A percentile compares a stretch with the other conserved stretches of the same genome.
Evolutionary conservation across 176 grass and related monocot genomes (phyloP).

Genomic region (Microstegium vimineum): DNA sequence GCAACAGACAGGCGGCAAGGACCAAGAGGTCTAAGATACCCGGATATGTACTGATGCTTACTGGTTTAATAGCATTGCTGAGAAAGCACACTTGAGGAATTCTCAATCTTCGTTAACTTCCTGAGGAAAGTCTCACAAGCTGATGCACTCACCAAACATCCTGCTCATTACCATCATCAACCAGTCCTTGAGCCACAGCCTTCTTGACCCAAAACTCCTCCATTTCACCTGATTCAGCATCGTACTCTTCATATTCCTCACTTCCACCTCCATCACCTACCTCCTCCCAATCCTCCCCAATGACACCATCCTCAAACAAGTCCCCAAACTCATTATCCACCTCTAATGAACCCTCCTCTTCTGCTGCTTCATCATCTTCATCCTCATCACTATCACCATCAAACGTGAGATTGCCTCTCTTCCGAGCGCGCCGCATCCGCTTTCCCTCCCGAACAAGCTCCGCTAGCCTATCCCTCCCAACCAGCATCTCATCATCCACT

Average conservation of each 20-base stretch:
- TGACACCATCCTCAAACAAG: conserved; percentile 43
- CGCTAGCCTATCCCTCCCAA: conserved; percentile 49
- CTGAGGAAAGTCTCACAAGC: background rate
- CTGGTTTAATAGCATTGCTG: background rate
- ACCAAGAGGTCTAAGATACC: background rate
- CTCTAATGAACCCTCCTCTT: conserved; percentile 17
- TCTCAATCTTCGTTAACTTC: background rate
- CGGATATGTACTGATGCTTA: background rate
- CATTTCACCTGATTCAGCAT: conserved; percentile 33
- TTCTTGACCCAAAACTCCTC: conserved; percentile 91
- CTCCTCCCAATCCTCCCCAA: conserved; percentile 70
- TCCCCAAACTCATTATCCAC: conserved; percentile 51
- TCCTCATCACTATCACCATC: background rate
- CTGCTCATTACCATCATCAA: conserved; percentile 32
- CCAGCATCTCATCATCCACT: conserved; percentile 70
- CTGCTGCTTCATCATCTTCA: conserved; percentile 11
- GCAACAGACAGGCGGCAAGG: background rate
- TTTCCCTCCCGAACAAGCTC: conserved; percentile 66
- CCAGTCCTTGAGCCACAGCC: conserved; percentile 40
- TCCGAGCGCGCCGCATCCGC: conserved; percentile 46
- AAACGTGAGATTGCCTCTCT: conserved; percentile 21
- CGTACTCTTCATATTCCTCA: conserved; percentile 23
- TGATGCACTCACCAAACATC: conserved; percentile 66
- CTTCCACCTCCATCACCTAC: conserved; percentile 16
- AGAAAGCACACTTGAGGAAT: background rate